Conservation (phyloP, 306 rosid species). For the Quillaja saponaria region DNA sequence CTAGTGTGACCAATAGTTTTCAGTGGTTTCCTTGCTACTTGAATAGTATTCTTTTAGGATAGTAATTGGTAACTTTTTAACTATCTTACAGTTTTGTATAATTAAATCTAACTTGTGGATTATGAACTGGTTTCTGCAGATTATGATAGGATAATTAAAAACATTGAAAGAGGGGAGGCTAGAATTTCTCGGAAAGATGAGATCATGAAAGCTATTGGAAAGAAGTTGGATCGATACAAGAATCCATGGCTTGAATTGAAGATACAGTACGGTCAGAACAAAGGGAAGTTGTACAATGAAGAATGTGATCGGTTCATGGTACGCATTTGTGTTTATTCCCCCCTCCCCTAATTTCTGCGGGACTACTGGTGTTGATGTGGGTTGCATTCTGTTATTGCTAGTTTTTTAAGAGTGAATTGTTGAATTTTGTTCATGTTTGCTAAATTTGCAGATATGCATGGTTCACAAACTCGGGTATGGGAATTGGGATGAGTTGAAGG, state of each 20-base stretch:
- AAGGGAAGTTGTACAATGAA: slow-evolving; percentile 94
- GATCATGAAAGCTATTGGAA: slow-evolving; percentile 98
- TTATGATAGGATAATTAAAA: slow-evolving; percentile 92
- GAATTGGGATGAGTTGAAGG: slow-evolving; percentile 98
- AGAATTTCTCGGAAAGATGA: slow-evolving; percentile 97
- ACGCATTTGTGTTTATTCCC: background rate
- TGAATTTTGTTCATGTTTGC: background rate
- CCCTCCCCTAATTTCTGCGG: background rate
- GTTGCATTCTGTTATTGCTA: background rate
- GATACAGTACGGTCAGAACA: slow-evolving; percentile 96
- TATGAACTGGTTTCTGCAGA: slow-evolving; percentile 45
- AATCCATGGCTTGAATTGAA: slow-evolving; percentile 98
- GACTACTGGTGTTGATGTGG: background rate
- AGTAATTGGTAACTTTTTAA: too few relatives aligned
- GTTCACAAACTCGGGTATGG: slow-evolving; percentile 98
- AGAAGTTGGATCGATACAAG: slow-evolving; percentile 96
- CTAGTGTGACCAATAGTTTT: too few relatives aligned
- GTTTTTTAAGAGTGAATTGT: background rate
- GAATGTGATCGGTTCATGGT: slow-evolving; percentile 99
- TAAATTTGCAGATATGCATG: slow-evolving; percentile 78
- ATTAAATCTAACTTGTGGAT: slow-evolving; percentile 2
- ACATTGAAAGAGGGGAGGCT: slow-evolving; percentile 98
- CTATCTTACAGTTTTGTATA: too few relatives aligned
- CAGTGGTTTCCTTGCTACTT: too few relatives aligned
- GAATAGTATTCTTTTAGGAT: too few relatives aligned